A percentile compares a stretch with the other conserved stretches of the same genome.
These are phyloP conservation scores for Trypanosoma lewisi DNA, from an alignment of 208 protist genomes.

Conservation along the genomic window DNA sequence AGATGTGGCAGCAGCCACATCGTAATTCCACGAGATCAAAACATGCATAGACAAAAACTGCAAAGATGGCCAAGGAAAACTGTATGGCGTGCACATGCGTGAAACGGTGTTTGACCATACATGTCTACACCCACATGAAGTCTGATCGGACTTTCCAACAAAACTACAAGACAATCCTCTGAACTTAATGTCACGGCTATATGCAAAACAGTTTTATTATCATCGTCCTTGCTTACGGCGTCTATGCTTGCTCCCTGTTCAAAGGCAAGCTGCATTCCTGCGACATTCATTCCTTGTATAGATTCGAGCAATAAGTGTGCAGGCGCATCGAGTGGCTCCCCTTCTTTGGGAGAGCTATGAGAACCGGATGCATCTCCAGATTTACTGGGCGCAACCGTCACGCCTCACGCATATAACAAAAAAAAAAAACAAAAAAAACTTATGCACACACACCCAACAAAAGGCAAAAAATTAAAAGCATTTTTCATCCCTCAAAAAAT, in stretches of 20 bases:
- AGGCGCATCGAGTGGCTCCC: not conserved
- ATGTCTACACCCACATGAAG: conserved; percentile 30
- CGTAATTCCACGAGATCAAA: conserved; percentile 54
- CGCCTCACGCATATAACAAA: not conserved
- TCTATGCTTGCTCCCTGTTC: conserved; percentile 25
- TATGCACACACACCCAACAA: not conserved
- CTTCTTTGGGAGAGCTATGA: not conserved
- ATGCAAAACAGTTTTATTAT: conserved; percentile 42
- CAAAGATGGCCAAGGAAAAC: conserved; percentile 28
- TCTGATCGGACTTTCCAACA: conserved; percentile 23
- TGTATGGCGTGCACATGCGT: conserved; percentile 29
- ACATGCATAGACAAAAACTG: no score
- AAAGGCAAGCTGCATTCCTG: conserved; percentile 16
- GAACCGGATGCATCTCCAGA: not conserved
- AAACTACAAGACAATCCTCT: conserved; percentile 43
- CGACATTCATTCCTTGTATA: conserved; percentile 22
- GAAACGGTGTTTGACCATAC: conserved; percentile 50
- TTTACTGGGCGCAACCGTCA: not conserved
- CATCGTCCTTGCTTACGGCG: not conserved
- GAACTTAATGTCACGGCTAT: conserved; percentile 26
- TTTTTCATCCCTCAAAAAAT: not conserved
- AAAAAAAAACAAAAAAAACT: conserved; percentile 9
- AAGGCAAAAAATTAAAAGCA: not conserved
- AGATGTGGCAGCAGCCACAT: conserved; percentile 72
- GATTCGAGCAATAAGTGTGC: conserved; percentile 17